Percentiles rank a stretch among this genome's conserved stretches.
Conservation (phyloP, 441 rosid species). For the Brassica hybrid region DNA sequence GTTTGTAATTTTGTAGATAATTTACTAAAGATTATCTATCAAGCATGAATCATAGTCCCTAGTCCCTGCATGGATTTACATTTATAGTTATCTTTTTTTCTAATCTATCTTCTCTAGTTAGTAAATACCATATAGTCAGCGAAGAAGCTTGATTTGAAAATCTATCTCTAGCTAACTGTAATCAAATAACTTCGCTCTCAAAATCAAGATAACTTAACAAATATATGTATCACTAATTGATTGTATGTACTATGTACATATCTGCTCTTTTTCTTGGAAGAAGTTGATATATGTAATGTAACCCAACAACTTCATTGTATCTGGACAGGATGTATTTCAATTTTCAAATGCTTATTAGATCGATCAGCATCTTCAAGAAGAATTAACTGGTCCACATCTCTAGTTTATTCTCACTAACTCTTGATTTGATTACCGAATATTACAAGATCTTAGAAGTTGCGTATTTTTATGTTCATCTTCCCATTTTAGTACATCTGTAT, state of each 20-base stretch:
- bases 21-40: neutral
- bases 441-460: neutral
- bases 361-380: conserved; percentile 18
- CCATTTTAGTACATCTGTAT: neutral
- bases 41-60: conserved; percentile 1
- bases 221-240: neutral
- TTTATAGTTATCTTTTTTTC: neutral
- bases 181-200: neutral
- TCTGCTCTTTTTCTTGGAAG: conserved; percentile 20
- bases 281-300: conserved; percentile 18
- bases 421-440: conserved; percentile 25
- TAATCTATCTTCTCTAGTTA: neutral
- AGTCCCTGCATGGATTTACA: too few relatives aligned
- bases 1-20: neutral
- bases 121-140: neutral
- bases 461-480: neutral
- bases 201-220: conserved; percentile 8
- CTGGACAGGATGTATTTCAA: conserved; percentile 19
- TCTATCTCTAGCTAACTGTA: neutral
- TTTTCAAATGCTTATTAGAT: conserved; percentile 11
- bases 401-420: conserved; percentile 22
- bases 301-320: conserved; percentile 36
- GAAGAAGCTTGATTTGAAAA: neutral
- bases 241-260: conserved; percentile 9
- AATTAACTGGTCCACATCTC: conserved; percentile 26